phyloP scores from a whole-genome alignment of 2,329 filamentous ascomycete species.

The Ophiostoma himal-ulmi region DNA sequence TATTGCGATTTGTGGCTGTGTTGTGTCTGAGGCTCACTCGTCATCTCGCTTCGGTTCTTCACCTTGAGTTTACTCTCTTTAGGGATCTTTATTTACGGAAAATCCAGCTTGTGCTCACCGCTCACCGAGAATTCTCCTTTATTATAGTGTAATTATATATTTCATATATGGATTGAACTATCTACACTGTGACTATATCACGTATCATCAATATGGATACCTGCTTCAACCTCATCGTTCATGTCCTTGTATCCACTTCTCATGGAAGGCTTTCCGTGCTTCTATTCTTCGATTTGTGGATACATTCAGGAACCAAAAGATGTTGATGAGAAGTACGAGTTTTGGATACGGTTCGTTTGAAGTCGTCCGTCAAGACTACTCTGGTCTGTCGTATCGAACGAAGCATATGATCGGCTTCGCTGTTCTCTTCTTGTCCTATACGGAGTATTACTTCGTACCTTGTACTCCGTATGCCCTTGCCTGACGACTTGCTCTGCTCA shows the following conservation, averaged over 20 bases:
- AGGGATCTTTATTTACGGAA: background rate
- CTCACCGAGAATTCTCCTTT: background rate
- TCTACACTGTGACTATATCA: background rate
- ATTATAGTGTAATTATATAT: background rate
- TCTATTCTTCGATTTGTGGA: constrained; percentile 10
- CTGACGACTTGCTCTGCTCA: too few relatives aligned
- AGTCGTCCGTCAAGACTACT: background rate
- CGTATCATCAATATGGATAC: constrained; percentile 3
- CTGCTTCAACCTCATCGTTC: background rate
- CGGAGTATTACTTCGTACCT: too few relatives aligned
- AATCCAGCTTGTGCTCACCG: background rate
- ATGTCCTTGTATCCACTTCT: constrained; percentile 1
- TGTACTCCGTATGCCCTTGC: background rate
- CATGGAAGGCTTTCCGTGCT: background rate
- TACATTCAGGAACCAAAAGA: constrained; percentile 8
- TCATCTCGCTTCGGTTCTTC: constrained; percentile 3
- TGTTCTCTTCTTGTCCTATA: too few relatives aligned
- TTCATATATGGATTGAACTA: background rate
- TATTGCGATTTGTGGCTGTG: background rate
- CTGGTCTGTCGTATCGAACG: too few relatives aligned
- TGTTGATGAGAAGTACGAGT: background rate
- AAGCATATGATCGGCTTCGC: too few relatives aligned
- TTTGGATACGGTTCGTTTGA: background rate
- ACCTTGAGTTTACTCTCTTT: background rate
- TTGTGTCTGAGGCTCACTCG: background rate